Base-by-base conservation (phyloP, 164 flowering plant genomes). In the Umbellularia californica region DNA sequence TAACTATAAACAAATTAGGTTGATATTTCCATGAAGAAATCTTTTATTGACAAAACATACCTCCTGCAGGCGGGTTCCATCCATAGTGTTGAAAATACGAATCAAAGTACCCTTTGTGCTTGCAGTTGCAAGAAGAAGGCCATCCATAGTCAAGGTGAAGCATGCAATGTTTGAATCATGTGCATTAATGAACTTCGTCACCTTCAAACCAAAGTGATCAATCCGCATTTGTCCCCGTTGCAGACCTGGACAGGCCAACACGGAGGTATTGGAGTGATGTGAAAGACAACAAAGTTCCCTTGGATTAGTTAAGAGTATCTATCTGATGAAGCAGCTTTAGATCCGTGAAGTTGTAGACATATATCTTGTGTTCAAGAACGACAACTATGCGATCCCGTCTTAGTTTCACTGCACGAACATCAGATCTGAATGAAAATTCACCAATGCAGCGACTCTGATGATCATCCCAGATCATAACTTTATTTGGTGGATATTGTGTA, bases 401-500 rank as follows among this genome's bases (percentile, higher is more conserved):
- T 73, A 88, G 65, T 72, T 85, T 86, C 65, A 86, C 88, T 7
- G 83, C 90, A 77, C 86, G 85, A 70, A 87, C 88, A 73, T 84
- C 86, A 65, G 89, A 86, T 69, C 90, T 82, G 69, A 86, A 87
- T 17, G 89, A 81, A 75, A 88, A 83, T 69, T 84, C 88, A 35
- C 89, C 84, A 74, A 85, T 85, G 78, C 88, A 88, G 41, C 86
- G 82, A 69, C 88, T 82, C 70, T 86, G 90, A 71, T 86, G 87
- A 81, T 88, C 90, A 82, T 87, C 90, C 90, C 90, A 87, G 25
- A 87, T 84, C 81, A 86, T 77, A 74, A 87, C 87, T 76, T 84
- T 86, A 71, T 83, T 86, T 24, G 89, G 85, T 14, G 89, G 86
- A 58, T 83, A 85, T 33, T 82, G 89, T 9, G 81, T 71, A 77